A percentile compares a stretch with the other conserved stretches of the same genome.
These are phyloP conservation scores for Strigomonas culicis DNA, from an alignment of 208 protist genomes.

Conservation along the genomic window DNA sequence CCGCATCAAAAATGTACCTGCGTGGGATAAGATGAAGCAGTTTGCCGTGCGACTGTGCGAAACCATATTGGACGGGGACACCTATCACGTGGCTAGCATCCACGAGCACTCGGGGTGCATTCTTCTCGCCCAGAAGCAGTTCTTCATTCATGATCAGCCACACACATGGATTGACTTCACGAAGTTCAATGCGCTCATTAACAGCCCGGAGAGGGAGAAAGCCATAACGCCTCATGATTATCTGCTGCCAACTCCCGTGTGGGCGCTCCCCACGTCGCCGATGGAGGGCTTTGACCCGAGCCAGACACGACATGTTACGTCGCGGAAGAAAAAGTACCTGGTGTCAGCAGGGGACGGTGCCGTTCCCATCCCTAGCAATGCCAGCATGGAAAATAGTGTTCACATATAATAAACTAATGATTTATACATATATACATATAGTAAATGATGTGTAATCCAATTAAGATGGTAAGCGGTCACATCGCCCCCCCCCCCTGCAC, in stretches of 20 bases:
- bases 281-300: constrained; percentile 89
- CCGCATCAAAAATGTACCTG: constrained; percentile 93
- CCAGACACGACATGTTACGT: constrained; percentile 85
- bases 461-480: too few relatives aligned
- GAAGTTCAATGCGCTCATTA: constrained; percentile 59
- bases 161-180: constrained; percentile 93
- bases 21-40: constrained; percentile 91
- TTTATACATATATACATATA: too few relatives aligned
- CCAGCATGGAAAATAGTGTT: too few relatives aligned
- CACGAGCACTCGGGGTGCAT: constrained; percentile 93
- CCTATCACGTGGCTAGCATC: constrained; percentile 88
- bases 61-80: too few relatives aligned
- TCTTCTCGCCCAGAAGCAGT: constrained; percentile 84
- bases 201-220: background rate
- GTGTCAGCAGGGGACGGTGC: background rate
- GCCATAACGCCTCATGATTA: constrained; percentile 83
- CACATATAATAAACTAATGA: constrained; percentile 3
- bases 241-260: constrained; percentile 62
- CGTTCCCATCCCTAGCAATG: background rate
- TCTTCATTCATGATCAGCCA: constrained; percentile 70
- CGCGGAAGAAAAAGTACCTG: constrained; percentile 31
- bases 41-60: constrained; percentile 41
- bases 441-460: too few relatives aligned
- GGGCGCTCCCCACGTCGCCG: constrained; percentile 74
- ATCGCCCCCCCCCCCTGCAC: background rate